phyloP scores from a whole-genome alignment of 257 asterid species.

The Handroanthus guayacan region DNA sequence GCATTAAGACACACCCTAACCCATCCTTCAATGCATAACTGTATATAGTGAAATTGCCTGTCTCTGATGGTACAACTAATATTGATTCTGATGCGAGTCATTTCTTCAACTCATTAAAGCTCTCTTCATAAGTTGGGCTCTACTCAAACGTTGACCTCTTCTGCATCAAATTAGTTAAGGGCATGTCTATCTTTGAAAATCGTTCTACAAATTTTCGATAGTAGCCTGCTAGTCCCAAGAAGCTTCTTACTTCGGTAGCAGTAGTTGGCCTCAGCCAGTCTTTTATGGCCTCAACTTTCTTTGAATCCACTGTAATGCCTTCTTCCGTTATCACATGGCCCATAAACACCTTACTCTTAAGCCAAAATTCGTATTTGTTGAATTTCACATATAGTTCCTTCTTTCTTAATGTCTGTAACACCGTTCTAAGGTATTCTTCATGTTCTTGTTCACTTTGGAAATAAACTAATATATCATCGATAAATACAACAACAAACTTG shows the following conservation, averaged over 20 bases:
- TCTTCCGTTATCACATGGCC: neutral
- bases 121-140: neutral
- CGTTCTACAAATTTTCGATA: neutral
- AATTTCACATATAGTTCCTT: too few relatives aligned
- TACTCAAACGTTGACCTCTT: neutral
- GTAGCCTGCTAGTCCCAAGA: neutral
- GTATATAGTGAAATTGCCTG: neutral
- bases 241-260: neutral
- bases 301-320: neutral
- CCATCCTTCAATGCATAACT: neutral
- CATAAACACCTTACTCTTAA: neutral
- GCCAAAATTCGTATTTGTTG: neutral
- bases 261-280: neutral
- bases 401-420: neutral
- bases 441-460: neutral
- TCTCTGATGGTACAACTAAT: neutral
- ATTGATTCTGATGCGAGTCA: neutral
- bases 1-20: neutral
- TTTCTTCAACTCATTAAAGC: neutral
- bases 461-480: too few relatives aligned
- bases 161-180: neutral
- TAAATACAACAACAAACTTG: too few relatives aligned
- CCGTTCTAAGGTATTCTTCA: neutral
- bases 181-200: neutral
- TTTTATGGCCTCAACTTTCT: neutral